Evolutionary conservation across 352 stramenopile species (phyloP).

Genomic region (Globisporangium spiculum): DNA sequence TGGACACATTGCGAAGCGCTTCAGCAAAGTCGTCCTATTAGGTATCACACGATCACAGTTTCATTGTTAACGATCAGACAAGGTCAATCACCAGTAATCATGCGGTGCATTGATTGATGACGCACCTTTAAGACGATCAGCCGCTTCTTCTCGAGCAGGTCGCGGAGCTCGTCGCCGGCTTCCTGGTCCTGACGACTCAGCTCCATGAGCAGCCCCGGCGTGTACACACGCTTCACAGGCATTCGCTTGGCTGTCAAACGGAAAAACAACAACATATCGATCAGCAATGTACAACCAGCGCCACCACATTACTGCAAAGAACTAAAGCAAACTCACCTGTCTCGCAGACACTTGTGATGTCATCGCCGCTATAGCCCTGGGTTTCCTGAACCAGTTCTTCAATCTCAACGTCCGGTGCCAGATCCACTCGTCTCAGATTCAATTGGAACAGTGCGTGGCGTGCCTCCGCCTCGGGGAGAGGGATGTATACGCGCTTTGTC

Average conservation of each 20-base stretch:
- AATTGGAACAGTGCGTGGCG: slow-evolving; percentile 33
- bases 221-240: slow-evolving; percentile 22
- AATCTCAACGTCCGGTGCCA: slow-evolving; percentile 54
- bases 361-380: slow-evolving; percentile 84
- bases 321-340: slow-evolving; percentile 36
- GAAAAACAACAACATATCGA: too few species aligned
- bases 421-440: slow-evolving; percentile 31
- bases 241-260: slow-evolving; percentile 18
- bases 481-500: slow-evolving; percentile 86
- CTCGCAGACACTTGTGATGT: slow-evolving; percentile 60
- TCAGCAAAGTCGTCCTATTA: slow-evolving; percentile 25
- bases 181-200: slow-evolving; percentile 49
- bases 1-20: slow-evolving; percentile 46
- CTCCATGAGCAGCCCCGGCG: slow-evolving; percentile 26
- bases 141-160: slow-evolving; percentile 46
- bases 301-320: not conserved
- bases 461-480: slow-evolving; percentile 17
- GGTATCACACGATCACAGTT: not conserved
- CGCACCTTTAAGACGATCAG: slow-evolving; percentile 65
- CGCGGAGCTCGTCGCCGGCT: slow-evolving; percentile 28
- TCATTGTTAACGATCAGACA: not conserved
- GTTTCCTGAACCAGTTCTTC: slow-evolving; percentile 58
- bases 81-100: not conserved
- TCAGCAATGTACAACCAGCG: not conserved
- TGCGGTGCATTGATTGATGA: not conserved